A percentile compares a stretch with the other conserved stretches of the same genome.
phyloP scores from a whole-genome alignment of 768 basidiomycete genomes.

The Amanita thiersii region DNA sequence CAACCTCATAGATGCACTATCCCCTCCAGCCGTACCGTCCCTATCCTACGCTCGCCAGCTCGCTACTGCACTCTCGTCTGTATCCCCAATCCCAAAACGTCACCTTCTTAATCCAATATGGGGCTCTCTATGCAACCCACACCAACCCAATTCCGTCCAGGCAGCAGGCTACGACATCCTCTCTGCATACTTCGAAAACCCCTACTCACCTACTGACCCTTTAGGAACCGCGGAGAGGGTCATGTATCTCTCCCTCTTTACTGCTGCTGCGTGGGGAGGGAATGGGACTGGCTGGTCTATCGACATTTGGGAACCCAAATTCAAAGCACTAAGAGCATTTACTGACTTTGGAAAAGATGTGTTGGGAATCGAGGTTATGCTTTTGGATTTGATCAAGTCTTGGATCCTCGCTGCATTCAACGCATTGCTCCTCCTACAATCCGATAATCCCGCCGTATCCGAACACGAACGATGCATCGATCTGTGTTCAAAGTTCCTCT shows the following conservation, averaged over 20 bases:
- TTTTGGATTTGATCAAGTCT: slow-evolving; percentile 46
- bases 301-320: slow-evolving; percentile 68
- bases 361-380: slow-evolving; percentile 51
- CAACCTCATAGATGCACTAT: slow-evolving; percentile 33
- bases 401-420: slow-evolving; percentile 68
- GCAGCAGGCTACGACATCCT: slow-evolving; percentile 67
- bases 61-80: slow-evolving; percentile 37
- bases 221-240: slow-evolving; percentile 51
- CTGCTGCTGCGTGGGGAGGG: slow-evolving; percentile 23
- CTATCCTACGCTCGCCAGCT: slow-evolving; percentile 54
- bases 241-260: slow-evolving; percentile 57
- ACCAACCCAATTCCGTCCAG: slow-evolving; percentile 50
- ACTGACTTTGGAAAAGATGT: slow-evolving; percentile 54
- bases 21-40: slow-evolving; percentile 60
- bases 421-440: slow-evolving; percentile 28
- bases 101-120: slow-evolving; percentile 53
- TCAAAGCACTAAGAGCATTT: slow-evolving; percentile 59
- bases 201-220: slow-evolving; percentile 12
- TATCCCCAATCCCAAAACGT: slow-evolving; percentile 48
- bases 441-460: slow-evolving; percentile 16
- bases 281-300: slow-evolving; percentile 37
- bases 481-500: slow-evolving; percentile 50
- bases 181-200: slow-evolving; percentile 58
- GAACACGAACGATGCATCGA: slow-evolving; percentile 64
- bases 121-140: slow-evolving; percentile 44